Conservation (phyloP, 2,329 filamentous ascomycete genomes). For the Fusarium equiseti region DNA sequence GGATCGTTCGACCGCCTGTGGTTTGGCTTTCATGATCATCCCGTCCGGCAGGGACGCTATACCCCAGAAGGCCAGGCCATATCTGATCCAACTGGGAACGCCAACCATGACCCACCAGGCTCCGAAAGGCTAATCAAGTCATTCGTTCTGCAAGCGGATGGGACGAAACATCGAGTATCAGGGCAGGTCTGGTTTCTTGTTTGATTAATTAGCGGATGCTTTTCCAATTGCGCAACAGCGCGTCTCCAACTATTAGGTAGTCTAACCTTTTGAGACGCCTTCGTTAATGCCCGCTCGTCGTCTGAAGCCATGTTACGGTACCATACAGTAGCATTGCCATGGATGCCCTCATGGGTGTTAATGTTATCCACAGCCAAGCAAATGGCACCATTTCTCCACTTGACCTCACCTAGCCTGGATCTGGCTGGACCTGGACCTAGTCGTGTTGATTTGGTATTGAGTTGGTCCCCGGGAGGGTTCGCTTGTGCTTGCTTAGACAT, state of each 20-base stretch:
- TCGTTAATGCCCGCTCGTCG: constrained; percentile 35
- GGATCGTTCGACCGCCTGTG: constrained; percentile 13
- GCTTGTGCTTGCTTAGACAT: constrained; percentile 17
- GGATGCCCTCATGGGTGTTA: constrained; percentile 33
- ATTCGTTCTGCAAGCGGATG: constrained; percentile 42
- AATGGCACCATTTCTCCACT: constrained; percentile 49
- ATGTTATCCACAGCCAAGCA: constrained; percentile 37
- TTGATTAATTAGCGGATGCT: constrained; percentile 31
- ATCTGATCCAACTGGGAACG: constrained; percentile 30
- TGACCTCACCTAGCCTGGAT: constrained; percentile 30
- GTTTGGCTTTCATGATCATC: constrained; percentile 27
- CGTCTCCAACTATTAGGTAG: constrained; percentile 30
- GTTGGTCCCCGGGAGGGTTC: constrained; percentile 29
- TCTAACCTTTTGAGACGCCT: constrained; percentile 15
- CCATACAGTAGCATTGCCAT: constrained; percentile 9
- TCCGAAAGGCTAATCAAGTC: constrained; percentile 39
- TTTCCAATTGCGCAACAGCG: constrained; percentile 28
- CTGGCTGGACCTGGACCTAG: constrained; percentile 34
- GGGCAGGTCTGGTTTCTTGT: constrained; percentile 6
- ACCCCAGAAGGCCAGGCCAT: constrained; percentile 37
- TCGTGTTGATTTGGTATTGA: constrained; percentile 39
- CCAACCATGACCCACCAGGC: constrained; percentile 33
- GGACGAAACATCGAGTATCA: not conserved
- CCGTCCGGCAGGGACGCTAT: constrained; percentile 38
- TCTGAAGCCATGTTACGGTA: constrained; percentile 13